phyloP scores from a whole-genome alignment of 352 stramenopile genomes.

The Pythium rishiriense region DNA sequence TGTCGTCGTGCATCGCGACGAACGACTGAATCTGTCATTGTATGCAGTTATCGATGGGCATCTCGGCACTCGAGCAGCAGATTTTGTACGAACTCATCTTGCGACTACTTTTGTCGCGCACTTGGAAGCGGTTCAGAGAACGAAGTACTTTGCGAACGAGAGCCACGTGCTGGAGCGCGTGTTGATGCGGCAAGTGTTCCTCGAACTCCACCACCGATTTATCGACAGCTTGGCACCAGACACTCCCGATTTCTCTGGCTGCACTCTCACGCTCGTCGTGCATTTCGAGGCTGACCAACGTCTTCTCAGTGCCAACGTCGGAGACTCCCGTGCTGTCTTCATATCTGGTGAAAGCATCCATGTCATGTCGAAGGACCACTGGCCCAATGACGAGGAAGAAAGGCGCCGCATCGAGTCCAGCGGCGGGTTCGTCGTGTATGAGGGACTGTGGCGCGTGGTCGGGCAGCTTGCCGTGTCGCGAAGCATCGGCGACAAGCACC shows the following conservation, averaged over 20 bases:
- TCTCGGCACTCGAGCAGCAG: conserved; percentile 86
- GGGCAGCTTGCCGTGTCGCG: conserved; percentile 91
- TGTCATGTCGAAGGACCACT: conserved; percentile 61
- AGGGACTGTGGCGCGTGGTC: conserved; percentile 85
- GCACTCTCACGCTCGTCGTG: conserved; percentile 76
- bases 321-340: conserved; percentile 81
- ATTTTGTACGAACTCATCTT: conserved; percentile 53
- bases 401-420: conserved; percentile 70
- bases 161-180: conserved; percentile 49
- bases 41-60: conserved; percentile 96
- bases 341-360: conserved; percentile 11
- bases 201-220: conserved; percentile 67
- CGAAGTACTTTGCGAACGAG: not conserved
- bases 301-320: conserved; percentile 78
- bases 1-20: conserved; percentile 32
- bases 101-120: conserved; percentile 7
- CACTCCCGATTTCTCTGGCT: conserved; percentile 69
- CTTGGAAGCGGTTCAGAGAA: not conserved
- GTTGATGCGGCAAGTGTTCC: conserved; percentile 69
- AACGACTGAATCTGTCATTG: conserved; percentile 67
- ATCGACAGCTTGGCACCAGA: conserved; percentile 32
- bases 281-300: conserved; percentile 55
- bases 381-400: conserved; percentile 51
- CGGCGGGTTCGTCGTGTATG: conserved; percentile 69
- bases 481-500: conserved; percentile 89